phyloP scores from a whole-genome alignment of 495 filamentous ascomycete species.

The Trichoderma parareesei region DNA sequence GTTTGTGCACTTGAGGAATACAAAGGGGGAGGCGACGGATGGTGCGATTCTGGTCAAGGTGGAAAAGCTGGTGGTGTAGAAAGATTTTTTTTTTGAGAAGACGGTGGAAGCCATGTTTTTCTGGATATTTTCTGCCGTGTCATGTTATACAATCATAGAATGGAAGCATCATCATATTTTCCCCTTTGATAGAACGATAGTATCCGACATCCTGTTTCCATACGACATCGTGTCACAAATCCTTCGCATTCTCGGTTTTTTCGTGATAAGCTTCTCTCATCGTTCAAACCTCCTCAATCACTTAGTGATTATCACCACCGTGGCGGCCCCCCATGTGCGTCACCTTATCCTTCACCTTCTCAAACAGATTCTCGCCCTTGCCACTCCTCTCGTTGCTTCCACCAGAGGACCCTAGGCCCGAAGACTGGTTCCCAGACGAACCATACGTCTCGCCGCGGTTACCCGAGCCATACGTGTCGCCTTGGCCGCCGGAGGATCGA shows the following conservation, averaged over 20 bases:
- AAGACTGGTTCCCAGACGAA: not conserved
- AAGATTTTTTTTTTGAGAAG: not conserved
- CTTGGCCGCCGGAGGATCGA: conserved; percentile 16
- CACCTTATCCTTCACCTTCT: conserved; percentile 8
- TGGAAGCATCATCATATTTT: not conserved
- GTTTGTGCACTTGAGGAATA: conserved; percentile 64
- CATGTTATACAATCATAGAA: too few relatives aligned
- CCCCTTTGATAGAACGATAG: not conserved
- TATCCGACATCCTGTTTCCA: not conserved
- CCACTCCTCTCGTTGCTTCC: not conserved
- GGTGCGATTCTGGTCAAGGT: conserved; percentile 66
- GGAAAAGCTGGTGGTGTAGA: conserved; percentile 42
- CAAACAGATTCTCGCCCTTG: not conserved
- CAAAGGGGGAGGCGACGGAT: conserved; percentile 49
- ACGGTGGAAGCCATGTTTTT: not conserved
- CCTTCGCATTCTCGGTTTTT: too few relatives aligned
- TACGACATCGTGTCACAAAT: not conserved
- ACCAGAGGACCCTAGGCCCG: not conserved
- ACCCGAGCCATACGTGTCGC: conserved; percentile 19
- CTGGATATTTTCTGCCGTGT: not conserved
- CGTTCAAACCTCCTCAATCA: not conserved
- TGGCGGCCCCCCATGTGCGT: not conserved
- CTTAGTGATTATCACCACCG: not conserved
- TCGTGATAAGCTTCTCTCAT: not conserved
- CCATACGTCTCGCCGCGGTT: conserved; percentile 15